These are phyloP conservation scores for Globisporangium paroecandrum DNA, from an alignment of 352 stramenopile species.

Conservation along the genomic window DNA sequence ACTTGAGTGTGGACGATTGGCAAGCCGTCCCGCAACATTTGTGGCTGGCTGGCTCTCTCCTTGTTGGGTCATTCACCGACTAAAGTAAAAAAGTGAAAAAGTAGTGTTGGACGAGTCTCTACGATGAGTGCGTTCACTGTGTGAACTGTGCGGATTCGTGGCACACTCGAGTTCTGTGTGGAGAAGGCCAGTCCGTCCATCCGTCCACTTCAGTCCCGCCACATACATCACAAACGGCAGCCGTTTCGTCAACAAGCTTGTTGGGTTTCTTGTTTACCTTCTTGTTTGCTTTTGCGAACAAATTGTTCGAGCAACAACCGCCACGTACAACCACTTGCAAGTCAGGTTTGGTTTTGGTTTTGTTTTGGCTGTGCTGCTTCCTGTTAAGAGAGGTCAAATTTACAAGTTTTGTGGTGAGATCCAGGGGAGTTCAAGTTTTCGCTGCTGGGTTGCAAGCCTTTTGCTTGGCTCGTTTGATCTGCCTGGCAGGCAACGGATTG, in stretches of 20 bases:
- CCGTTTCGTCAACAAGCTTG: too few species aligned
- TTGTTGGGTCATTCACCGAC: not conserved
- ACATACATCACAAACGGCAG: not conserved
- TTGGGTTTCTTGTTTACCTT: too few species aligned
- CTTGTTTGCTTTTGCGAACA: too few species aligned
- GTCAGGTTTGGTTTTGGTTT: too few species aligned
- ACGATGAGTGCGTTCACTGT: not conserved
- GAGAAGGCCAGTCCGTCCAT: constrained; percentile 4
- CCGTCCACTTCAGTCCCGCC: not conserved
- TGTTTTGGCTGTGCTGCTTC: too few species aligned
- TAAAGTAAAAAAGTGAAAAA: not conserved
- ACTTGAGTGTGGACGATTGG: not conserved
- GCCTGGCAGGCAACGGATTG: not conserved
- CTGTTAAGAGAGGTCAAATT: too few species aligned
- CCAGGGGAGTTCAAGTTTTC: not conserved
- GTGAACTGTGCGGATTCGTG: not conserved
- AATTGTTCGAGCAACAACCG: not conserved
- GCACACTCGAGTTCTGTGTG: not conserved
- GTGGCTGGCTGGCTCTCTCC: not conserved
- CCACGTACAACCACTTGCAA: not conserved
- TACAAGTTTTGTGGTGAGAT: not conserved
- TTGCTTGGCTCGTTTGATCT: not conserved
- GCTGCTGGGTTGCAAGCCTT: not conserved
- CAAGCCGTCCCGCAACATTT: not conserved
- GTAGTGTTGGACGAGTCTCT: not conserved